Evolutionary conservation across 257 asterid genomes (phyloP).

Genomic region (Nicotiana undulata): DNA sequence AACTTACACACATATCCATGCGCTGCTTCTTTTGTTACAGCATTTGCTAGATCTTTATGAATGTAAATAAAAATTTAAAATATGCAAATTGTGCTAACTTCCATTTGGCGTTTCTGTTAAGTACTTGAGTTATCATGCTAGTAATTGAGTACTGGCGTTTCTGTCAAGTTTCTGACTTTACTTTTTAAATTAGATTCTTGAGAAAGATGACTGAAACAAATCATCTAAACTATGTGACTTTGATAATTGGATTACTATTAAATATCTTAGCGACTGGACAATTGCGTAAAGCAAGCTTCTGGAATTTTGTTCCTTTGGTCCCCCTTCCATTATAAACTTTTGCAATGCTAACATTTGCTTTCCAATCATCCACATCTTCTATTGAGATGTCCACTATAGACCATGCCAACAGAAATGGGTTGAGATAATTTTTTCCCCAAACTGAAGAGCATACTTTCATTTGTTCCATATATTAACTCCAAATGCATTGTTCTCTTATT

Average conservation of each 20-base stretch:
- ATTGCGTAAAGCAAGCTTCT: background rate
- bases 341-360: background rate
- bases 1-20: background rate
- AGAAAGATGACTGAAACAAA: conserved; percentile 1
- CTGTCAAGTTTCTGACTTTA: background rate
- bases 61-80: background rate
- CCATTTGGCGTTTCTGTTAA: background rate
- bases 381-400: background rate
- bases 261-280: background rate
- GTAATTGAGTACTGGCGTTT: background rate
- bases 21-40: background rate
- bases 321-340: background rate
- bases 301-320: background rate
- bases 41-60: background rate
- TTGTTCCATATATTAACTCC: background rate
- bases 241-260: background rate
- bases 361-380: background rate
- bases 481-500: background rate
- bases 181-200: background rate
- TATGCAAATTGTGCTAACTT: background rate
- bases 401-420: background rate
- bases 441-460: background rate
- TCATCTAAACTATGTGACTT: background rate
- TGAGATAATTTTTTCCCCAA: background rate
- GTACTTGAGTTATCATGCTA: background rate